Percentiles rank a stretch among this genome's conserved stretches.
These are phyloP conservation scores for Umbelopsis sp. DNA, from an alignment of 192 early-diverging fungal species.

Conservation along the genomic window DNA sequence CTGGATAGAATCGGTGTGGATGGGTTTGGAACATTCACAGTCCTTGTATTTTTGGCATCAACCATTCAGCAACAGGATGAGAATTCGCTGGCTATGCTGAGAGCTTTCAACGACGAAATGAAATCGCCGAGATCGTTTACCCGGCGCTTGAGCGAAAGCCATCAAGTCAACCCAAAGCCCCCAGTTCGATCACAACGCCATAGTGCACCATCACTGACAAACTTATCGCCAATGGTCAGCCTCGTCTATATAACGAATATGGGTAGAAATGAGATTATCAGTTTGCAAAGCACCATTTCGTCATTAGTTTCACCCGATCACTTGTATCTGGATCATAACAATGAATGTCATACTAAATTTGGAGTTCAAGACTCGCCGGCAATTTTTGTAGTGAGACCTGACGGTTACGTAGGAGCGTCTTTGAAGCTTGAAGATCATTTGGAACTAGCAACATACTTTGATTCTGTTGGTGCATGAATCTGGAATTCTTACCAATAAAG, in stretches of 20 bases:
- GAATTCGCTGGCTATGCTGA: not conserved
- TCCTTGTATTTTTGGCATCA: conserved; percentile 2
- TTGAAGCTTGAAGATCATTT: conserved; percentile 16
- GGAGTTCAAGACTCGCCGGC: conserved; percentile 8
- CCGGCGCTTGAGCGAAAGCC: conserved; percentile 4
- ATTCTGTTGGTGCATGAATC: conserved; percentile 17
- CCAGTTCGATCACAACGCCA: not conserved
- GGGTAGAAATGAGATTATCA: conserved; percentile 4
- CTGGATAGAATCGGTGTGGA: conserved; percentile 1
- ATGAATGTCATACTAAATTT: conserved; percentile 13
- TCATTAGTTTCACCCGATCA: not conserved
- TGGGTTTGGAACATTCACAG: conserved; percentile 1
- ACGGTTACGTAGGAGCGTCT: conserved; percentile 16
- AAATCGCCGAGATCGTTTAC: conserved; percentile 19
- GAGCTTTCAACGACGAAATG: conserved; percentile 4
- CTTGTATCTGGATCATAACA: conserved; percentile 11
- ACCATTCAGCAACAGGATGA: conserved; percentile 4
- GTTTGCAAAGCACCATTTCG: not conserved
- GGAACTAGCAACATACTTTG: conserved; percentile 12
- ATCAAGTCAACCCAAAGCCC: not conserved
- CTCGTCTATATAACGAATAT: not conserved
- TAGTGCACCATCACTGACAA: conserved; percentile 1
- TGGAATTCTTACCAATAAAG: conserved; percentile 8
- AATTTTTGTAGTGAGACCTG: conserved; percentile 20
- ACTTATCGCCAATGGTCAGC: not conserved